Evolutionary conservation across 2,329 filamentous ascomycete genomes (phyloP), one percentile per base, ranked within the genome.

Genomic region (Cladosporium velox): DNA sequence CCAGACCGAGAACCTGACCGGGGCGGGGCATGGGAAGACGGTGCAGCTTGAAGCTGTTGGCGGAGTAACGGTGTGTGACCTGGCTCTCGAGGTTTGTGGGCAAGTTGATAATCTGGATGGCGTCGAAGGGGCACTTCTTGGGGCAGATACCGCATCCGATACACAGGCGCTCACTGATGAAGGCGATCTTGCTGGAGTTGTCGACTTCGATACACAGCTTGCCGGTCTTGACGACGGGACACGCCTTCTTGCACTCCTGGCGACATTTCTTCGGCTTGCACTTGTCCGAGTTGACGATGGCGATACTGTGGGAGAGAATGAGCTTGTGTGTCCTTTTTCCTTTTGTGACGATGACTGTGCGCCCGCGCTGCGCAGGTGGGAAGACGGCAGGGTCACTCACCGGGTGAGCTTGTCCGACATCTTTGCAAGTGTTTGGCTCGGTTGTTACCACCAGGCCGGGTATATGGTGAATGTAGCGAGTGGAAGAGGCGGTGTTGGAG

Each of bases 61-160:
- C 94, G 65, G 94, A 96, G 85, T 99, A 99, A 78, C 95, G 91
- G 81, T 99, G 96, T 73, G 95, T 98, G 77, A 99, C 93, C 80
- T 98, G 91, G 72, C 91, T 96, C 81, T 99, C 95, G 80, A 99
- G 90, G 83, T 99, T 99, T 79, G 95, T 99, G 73, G 96, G 95
- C 85, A 99, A 84, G 85, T 99, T 99, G 92, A 99, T 99, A 81
- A 99, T 99, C 80, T 94, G 96, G 82, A 99, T 99, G 71, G 95
- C 95, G 77, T 93, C 91, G 81, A 99, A 99, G 18, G 95, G 95
- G 80, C 95, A 99, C 81, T 98, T 98, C 85, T 99, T 99, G 54
- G 94, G 93, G 81, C 96, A 99, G 83, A 99, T 99, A 89, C 95
- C 96, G 78, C 96, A 99, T 81, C 95, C 95, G 76, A 98, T 97